A percentile compares a stretch with the other conserved stretches of the same genome.
These are phyloP conservation scores for Entomortierella lignicola DNA, from an alignment of 192 early-diverging fungal genomes.

Conservation along the genomic window DNA sequence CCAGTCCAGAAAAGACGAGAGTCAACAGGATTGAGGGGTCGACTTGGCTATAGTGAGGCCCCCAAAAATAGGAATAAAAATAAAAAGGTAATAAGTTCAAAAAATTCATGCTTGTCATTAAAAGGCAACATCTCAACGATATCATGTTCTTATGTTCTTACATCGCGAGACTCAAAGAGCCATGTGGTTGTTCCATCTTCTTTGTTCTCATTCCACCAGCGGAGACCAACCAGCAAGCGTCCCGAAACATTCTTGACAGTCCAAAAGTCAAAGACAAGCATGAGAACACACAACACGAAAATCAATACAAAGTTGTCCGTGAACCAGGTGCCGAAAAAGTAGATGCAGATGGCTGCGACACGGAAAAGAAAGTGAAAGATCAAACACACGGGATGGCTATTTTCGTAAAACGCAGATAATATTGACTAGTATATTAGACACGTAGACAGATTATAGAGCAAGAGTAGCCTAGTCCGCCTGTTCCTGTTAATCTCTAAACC, in stretches of 20 bases:
- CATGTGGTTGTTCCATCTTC: slow-evolving; percentile 96
- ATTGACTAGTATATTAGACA: no score
- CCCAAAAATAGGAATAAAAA: background rate
- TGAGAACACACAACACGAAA: slow-evolving; percentile 92
- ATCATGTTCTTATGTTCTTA: slow-evolving; percentile 44
- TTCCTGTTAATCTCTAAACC: no score
- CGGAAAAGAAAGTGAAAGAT: slow-evolving; percentile 93
- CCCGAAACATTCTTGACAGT: slow-evolving; percentile 99
- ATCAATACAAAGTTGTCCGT: slow-evolving; percentile 88
- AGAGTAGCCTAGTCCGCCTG: no score
- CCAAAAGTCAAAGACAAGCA: slow-evolving; percentile 98
- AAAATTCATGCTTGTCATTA: no score
- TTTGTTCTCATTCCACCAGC: slow-evolving; percentile 99
- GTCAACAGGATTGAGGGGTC: slow-evolving; percentile 85
- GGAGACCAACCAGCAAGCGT: slow-evolving; percentile 92
- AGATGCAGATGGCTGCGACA: slow-evolving; percentile 82
- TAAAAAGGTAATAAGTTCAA: slow-evolving; percentile 15
- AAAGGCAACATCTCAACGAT: no score
- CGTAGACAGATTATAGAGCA: no score
- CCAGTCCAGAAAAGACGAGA: slow-evolving; percentile 93
- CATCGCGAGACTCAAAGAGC: slow-evolving; percentile 95
- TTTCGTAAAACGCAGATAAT: no score
- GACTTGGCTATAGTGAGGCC: slow-evolving; percentile 61
- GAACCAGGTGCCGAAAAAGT: slow-evolving; percentile 87
- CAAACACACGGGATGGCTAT: slow-evolving; percentile 90